These are phyloP conservation scores for Calonectria naviculata DNA, from an alignment of 2,329 filamentous ascomycete species.

Conservation along the genomic window DNA sequence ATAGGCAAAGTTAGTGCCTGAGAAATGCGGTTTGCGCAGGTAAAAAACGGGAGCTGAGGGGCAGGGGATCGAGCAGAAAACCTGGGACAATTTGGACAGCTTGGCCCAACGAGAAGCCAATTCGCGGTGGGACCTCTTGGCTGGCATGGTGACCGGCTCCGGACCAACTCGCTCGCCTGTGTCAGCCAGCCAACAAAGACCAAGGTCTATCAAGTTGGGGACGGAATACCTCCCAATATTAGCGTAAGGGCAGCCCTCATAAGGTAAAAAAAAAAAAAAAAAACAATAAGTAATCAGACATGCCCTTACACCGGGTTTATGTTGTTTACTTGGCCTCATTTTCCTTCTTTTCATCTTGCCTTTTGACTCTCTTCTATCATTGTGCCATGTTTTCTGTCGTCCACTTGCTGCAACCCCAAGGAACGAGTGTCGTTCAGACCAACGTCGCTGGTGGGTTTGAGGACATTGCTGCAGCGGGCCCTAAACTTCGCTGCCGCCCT, in stretches of 20 bases:
- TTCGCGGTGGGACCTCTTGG: slow-evolving; percentile 31
- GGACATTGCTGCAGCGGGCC: slow-evolving; percentile 3
- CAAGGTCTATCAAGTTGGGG: too few relatives aligned
- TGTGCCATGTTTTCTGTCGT: too few relatives aligned
- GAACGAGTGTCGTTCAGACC: not conserved
- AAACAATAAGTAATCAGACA: too few relatives aligned
- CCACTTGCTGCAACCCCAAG: too few relatives aligned
- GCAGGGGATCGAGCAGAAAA: slow-evolving; percentile 16
- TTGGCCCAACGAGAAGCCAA: slow-evolving; percentile 28
- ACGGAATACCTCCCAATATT: too few relatives aligned
- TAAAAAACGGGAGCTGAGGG: slow-evolving; percentile 10
- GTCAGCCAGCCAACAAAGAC: not conserved
- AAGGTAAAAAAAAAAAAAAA: too few relatives aligned
- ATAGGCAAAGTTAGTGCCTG: slow-evolving; percentile 35
- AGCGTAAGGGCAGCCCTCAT: too few relatives aligned
- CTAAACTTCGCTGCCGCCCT: slow-evolving; percentile 5
- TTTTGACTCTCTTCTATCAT: too few relatives aligned
- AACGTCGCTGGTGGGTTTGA: not conserved
- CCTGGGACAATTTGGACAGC: slow-evolving; percentile 21
- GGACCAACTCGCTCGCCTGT: not conserved
- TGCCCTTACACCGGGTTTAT: too few relatives aligned
- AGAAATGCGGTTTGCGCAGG: slow-evolving; percentile 31
- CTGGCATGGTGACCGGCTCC: slow-evolving; percentile 37
- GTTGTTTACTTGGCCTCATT: too few relatives aligned
- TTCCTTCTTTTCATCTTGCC: too few relatives aligned